Evolutionary conservation across 2,329 filamentous ascomycete species (phyloP).

Genomic region (Reticulascus tulasneorum): DNA sequence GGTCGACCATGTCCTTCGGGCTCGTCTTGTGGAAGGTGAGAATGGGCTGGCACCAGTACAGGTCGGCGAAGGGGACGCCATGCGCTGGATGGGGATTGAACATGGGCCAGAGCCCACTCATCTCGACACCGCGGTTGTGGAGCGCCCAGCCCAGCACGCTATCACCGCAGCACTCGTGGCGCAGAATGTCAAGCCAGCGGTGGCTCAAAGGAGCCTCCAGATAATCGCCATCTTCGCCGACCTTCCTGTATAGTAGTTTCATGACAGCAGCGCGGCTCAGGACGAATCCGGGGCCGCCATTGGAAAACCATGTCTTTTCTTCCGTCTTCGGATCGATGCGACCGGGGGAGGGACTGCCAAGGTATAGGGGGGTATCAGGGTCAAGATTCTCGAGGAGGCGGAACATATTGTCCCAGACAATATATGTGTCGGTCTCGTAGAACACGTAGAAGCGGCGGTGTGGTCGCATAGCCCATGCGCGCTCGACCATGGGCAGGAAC

Average conservation of each 20-base stretch:
- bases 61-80: constrained; percentile 39
- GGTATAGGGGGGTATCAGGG: constrained; percentile 38
- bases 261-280: constrained; percentile 41
- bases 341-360: constrained; percentile 44
- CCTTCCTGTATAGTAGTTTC: constrained; percentile 29
- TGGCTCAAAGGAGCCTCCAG: constrained; percentile 31
- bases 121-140: constrained; percentile 35
- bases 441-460: constrained; percentile 53
- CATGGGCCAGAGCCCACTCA: constrained; percentile 46
- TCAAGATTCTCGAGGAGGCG: constrained; percentile 46
- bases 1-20: constrained; percentile 41
- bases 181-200: constrained; percentile 36
- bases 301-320: constrained; percentile 40
- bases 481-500: constrained; percentile 51
- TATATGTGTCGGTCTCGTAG: constrained; percentile 51
- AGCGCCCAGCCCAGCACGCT: constrained; percentile 46
- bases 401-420: constrained; percentile 38
- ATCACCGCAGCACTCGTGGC: constrained; percentile 49
- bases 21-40: constrained; percentile 45
- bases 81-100: constrained; percentile 49
- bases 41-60: constrained; percentile 48
- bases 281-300: constrained; percentile 45
- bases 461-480: constrained; percentile 41
- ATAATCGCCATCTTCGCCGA: constrained; percentile 29
- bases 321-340: constrained; percentile 23